phyloP scores from a whole-genome alignment of 2,329 filamentous ascomycete species.

The Botrytis paeoniae region DNA sequence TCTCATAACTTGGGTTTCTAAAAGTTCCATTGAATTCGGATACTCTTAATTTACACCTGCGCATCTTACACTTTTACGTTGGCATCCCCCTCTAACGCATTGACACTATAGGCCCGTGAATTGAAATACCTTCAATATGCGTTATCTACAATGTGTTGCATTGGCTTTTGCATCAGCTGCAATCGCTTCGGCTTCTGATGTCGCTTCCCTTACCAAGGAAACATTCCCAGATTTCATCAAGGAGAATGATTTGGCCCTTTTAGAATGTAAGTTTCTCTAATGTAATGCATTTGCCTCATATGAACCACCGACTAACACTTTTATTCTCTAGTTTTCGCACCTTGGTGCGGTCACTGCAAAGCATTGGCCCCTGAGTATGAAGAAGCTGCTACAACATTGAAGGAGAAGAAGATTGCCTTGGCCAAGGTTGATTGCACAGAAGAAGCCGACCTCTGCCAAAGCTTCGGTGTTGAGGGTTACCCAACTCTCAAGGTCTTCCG shows the following conservation, averaged over 20 bases:
- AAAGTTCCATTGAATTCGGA: not conserved
- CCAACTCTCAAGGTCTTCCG: conserved; percentile 99
- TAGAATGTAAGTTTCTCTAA: conserved; percentile 71
- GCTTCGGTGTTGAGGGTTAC: conserved; percentile 92
- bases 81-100: conserved; percentile 19
- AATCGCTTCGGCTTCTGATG: conserved; percentile 71
- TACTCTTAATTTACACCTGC: not conserved
- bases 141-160: conserved; percentile 36
- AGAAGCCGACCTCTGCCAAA: conserved; percentile 86
- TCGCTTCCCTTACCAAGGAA: conserved; percentile 78
- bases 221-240: conserved; percentile 85
- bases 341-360: conserved; percentile 82
- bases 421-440: conserved; percentile 94
- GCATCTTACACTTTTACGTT: not conserved
- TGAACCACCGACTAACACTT: conserved; percentile 26
- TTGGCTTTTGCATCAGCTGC: conserved; percentile 43
- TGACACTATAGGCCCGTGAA: conserved; percentile 21
- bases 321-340: conserved; percentile 67
- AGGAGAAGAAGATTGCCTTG: conserved; percentile 83
- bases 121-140: conserved; percentile 31
- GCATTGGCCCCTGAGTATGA: conserved; percentile 92
- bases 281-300: not conserved
- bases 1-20: not conserved
- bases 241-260: conserved; percentile 82
- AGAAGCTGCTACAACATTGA: conserved; percentile 76